These are phyloP conservation scores for Bryoerythrophyllum caledonicum DNA, from an alignment of 225 moss, liverwort and hornwort species.

Conservation along the genomic window DNA sequence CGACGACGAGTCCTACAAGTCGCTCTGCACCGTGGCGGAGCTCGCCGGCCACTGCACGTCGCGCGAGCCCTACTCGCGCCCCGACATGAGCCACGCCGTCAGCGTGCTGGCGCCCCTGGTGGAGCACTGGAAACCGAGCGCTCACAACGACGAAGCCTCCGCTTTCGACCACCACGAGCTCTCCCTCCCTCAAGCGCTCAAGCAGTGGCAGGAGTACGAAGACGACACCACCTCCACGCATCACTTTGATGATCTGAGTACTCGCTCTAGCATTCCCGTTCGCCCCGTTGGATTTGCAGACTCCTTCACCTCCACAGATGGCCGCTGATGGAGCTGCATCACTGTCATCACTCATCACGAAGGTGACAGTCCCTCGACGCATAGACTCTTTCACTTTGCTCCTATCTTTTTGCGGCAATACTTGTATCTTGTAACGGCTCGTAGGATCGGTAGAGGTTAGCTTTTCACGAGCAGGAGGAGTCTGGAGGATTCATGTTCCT, in stretches of 20 bases:
- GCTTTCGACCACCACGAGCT: conserved; percentile 43
- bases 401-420: too few relatives aligned
- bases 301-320: conserved; percentile 57
- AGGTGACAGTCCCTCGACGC: too few relatives aligned
- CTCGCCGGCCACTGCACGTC: conserved; percentile 86
- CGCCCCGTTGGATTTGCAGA: conserved; percentile 82
- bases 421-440: too few relatives aligned
- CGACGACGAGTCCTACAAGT: conserved; percentile 55
- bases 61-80: conserved; percentile 75
- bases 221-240: conserved; percentile 56
- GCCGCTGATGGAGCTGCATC: conserved; percentile 41
- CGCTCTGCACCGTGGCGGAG: conserved; percentile 65
- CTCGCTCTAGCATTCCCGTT: conserved; percentile 79
- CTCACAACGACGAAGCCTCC: conserved; percentile 37
- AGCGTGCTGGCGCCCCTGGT: conserved; percentile 73
- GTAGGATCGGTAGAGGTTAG: too few relatives aligned
- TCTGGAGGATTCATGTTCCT: too few relatives aligned
- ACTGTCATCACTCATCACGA: too few relatives aligned
- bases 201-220: conserved; percentile 88
- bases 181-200: conserved; percentile 79
- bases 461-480: too few relatives aligned
- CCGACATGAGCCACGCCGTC: conserved; percentile 81
- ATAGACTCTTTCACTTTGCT: too few relatives aligned
- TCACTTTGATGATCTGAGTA: conserved; percentile 50
- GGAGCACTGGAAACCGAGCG: conserved; percentile 74